These are phyloP conservation scores for Forsythia viridissima DNA, from an alignment of 257 asterid species.

Conservation along the genomic window DNA sequence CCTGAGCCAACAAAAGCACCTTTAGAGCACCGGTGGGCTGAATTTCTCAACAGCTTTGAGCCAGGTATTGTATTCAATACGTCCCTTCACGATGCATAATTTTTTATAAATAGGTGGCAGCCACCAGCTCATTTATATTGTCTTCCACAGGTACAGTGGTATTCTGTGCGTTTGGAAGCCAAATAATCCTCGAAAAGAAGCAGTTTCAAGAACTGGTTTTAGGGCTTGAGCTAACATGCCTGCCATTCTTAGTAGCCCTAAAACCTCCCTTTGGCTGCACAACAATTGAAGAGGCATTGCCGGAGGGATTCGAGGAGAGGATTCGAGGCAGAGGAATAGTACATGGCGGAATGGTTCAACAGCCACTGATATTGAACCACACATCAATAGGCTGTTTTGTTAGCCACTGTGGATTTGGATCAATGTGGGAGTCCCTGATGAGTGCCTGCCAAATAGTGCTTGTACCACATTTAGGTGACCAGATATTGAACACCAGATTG, in stretches of 20 bases:
- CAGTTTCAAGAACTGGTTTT: constrained; percentile 27
- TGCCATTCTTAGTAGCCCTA: constrained; percentile 9
- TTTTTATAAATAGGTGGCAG: too few species aligned
- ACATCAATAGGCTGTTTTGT: constrained; percentile 26
- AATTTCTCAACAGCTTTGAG: constrained; percentile 10
- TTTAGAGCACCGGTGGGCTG: neutral
- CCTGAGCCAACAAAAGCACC: neutral
- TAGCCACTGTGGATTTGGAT: constrained; percentile 28
- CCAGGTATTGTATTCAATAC: neutral
- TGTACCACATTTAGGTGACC: constrained; percentile 23
- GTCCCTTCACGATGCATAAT: neutral
- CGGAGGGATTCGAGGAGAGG: constrained; percentile 17
- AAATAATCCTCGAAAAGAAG: constrained; percentile 5
- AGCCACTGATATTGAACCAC: constrained; percentile 16
- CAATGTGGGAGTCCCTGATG: constrained; percentile 29
- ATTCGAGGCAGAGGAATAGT: constrained; percentile 24
- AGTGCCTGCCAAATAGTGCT: constrained; percentile 20
- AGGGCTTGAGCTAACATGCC: constrained; percentile 13
- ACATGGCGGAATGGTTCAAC: constrained; percentile 18
- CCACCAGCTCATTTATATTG: too few species aligned
- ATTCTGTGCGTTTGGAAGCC: constrained; percentile 28
- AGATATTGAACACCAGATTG: constrained; percentile 24
- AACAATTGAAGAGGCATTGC: constrained; percentile 20
- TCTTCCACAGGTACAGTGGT: too few species aligned
- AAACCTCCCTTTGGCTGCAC: neutral